These are phyloP conservation scores for Penicillium parvum DNA, from an alignment of 495 filamentous ascomycete genomes.

Conservation along the genomic window DNA sequence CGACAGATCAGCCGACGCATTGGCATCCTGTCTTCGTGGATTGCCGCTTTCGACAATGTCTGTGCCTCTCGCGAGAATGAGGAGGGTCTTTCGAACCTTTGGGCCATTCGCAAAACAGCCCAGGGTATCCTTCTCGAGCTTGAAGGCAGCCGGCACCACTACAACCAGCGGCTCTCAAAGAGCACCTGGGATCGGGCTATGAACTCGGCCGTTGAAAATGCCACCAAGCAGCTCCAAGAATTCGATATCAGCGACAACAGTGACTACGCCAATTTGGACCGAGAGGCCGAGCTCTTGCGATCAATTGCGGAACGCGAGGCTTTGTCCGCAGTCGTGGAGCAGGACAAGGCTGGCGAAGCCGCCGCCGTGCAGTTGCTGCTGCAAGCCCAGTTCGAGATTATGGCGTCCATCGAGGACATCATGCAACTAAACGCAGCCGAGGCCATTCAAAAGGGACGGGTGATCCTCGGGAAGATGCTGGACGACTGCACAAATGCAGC, in stretches of 20 bases:
- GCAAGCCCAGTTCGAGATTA: slow-evolving; percentile 85
- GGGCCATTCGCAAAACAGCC: slow-evolving; percentile 79
- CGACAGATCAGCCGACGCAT: slow-evolving; percentile 82
- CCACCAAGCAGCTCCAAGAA: slow-evolving; percentile 68
- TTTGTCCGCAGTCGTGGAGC: slow-evolving; percentile 69
- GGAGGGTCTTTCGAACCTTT: slow-evolving; percentile 59
- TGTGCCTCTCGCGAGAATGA: slow-evolving; percentile 67
- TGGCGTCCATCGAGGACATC: slow-evolving; percentile 74
- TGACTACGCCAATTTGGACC: slow-evolving; percentile 66
- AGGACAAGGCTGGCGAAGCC: slow-evolving; percentile 77
- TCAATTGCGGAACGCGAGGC: slow-evolving; percentile 79
- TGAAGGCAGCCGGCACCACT: slow-evolving; percentile 82
- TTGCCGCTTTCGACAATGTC: slow-evolving; percentile 83
- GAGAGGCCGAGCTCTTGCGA: slow-evolving; percentile 82
- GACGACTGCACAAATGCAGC: slow-evolving; percentile 65
- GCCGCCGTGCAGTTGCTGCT: slow-evolving; percentile 75
- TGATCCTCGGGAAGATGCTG: slow-evolving; percentile 73
- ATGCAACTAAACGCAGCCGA: slow-evolving; percentile 74
- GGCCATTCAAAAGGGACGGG: slow-evolving; percentile 73
- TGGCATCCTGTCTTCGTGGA: slow-evolving; percentile 79
- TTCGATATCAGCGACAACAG: slow-evolving; percentile 67
- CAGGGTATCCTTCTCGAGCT: slow-evolving; percentile 83
- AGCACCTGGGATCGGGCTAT: slow-evolving; percentile 82
- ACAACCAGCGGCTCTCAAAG: slow-evolving; percentile 74
- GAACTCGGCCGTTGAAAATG: slow-evolving; percentile 83